These are phyloP conservation scores for Carex parvula DNA, from an alignment of 176 grass and related monocot genomes.

Conservation along the genomic window DNA sequence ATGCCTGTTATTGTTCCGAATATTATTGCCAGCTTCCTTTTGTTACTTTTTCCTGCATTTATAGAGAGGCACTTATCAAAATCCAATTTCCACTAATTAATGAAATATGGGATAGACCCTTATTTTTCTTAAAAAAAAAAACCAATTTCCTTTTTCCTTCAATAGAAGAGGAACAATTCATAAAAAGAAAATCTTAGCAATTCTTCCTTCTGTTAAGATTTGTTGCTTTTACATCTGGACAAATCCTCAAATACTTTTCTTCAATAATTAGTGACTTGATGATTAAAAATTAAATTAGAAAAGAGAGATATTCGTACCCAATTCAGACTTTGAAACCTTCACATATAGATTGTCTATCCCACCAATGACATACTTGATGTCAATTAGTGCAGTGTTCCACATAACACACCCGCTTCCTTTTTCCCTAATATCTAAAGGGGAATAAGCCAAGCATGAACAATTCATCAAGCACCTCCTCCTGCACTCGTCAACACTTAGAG, in stretches of 20 bases:
- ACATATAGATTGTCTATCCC: slow-evolving; percentile 3
- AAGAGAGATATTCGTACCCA: background rate
- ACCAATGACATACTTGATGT: slow-evolving; percentile 21
- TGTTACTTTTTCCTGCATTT: no score
- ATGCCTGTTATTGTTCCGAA: no score
- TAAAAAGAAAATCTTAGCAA: no score
- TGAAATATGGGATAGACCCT: no score
- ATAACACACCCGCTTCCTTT: slow-evolving; percentile 43
- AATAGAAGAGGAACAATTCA: no score
- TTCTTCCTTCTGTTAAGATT: no score
- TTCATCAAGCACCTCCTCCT: slow-evolving; percentile 20
- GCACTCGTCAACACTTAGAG: slow-evolving; percentile 31
- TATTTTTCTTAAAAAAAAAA: no score
- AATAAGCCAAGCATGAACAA: slow-evolving; percentile 54
- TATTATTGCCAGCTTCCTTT: no score
- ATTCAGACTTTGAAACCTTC: slow-evolving; percentile 12
- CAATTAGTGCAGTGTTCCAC: slow-evolving; percentile 45
- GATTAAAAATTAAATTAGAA: background rate
- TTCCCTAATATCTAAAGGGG: background rate
- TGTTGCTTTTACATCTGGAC: background rate
- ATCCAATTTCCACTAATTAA: no score
- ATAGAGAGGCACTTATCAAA: no score
- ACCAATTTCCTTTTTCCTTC: no score
- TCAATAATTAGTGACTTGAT: background rate
- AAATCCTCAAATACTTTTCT: background rate